phyloP scores from a whole-genome alignment of 73 alveolate species.

The Paramecium octaurelia region DNA sequence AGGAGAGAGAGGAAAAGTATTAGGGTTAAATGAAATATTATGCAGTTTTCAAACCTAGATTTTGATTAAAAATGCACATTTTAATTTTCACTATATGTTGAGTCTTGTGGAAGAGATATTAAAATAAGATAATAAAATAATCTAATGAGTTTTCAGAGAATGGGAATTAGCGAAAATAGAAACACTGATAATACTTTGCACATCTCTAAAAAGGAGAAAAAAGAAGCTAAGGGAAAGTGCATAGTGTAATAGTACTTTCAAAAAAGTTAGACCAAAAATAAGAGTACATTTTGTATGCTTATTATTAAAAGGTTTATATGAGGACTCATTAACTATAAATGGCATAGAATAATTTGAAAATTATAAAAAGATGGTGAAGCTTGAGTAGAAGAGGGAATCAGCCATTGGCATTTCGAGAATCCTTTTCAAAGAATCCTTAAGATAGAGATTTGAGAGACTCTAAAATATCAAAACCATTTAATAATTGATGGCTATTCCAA shows the following conservation, averaged over 20 bases:
- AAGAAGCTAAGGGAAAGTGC: background rate
- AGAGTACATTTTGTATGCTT: background rate
- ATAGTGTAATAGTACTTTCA: background rate
- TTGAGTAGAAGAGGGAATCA: background rate
- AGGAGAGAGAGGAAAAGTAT: background rate
- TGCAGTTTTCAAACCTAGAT: background rate
- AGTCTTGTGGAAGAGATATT: background rate
- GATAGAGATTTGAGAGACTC: background rate
- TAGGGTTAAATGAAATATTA: background rate
- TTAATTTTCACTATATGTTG: background rate
- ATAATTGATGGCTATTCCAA: background rate
- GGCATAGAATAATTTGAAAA: conserved; percentile 7
- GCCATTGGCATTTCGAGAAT: background rate
- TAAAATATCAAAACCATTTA: background rate
- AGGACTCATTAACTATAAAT: background rate
- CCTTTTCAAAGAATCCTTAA: background rate
- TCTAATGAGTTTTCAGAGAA: background rate
- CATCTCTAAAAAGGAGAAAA: background rate
- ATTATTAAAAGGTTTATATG: background rate
- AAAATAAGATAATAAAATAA: background rate
- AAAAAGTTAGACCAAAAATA: background rate
- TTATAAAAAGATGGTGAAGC: background rate
- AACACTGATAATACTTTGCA: background rate
- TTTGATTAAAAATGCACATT: background rate
- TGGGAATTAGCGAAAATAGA: background rate